Evolutionary conservation across 129 eudicot species (phyloP).

Genomic region (Mikania micrantha): DNA sequence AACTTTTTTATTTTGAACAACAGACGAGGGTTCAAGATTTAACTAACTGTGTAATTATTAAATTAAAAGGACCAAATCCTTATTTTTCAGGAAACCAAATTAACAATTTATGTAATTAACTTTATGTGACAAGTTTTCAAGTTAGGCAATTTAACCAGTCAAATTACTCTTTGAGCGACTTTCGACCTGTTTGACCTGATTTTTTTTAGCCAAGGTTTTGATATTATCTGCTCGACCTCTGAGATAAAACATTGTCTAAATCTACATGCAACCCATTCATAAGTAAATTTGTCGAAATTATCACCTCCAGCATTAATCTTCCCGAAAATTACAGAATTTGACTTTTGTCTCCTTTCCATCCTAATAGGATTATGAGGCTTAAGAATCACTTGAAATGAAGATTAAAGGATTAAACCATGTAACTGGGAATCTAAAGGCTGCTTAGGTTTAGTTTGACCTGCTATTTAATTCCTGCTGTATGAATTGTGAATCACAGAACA

Average conservation of each 20-base stretch:
- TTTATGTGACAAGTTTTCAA: not conserved
- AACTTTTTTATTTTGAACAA: no score
- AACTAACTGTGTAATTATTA: not conserved
- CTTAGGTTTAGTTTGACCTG: conserved; percentile 23
- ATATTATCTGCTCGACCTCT: not conserved
- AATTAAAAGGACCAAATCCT: not conserved
- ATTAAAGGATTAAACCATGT: conserved; percentile 3
- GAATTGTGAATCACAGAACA: conserved; percentile 16
- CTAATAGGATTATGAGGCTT: conserved; percentile 20
- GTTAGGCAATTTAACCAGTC: not conserved
- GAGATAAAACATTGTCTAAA: not conserved
- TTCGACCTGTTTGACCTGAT: not conserved
- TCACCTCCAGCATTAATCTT: not conserved
- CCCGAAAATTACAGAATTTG: conserved; percentile 6
- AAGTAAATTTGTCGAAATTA: not conserved
- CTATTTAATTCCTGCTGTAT: conserved; percentile 28
- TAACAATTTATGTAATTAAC: not conserved
- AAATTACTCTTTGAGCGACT: not conserved
- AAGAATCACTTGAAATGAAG: conserved; percentile 14
- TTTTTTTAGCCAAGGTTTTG: not conserved
- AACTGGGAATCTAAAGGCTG: conserved; percentile 17
- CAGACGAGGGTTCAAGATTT: no score
- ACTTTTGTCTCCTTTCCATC: conserved; percentile 8
- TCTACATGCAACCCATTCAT: not conserved
- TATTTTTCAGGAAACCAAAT: not conserved